These are phyloP conservation scores for Rusavskia elegans DNA, from an alignment of 495 filamentous ascomycete genomes.

Conservation along the genomic window DNA sequence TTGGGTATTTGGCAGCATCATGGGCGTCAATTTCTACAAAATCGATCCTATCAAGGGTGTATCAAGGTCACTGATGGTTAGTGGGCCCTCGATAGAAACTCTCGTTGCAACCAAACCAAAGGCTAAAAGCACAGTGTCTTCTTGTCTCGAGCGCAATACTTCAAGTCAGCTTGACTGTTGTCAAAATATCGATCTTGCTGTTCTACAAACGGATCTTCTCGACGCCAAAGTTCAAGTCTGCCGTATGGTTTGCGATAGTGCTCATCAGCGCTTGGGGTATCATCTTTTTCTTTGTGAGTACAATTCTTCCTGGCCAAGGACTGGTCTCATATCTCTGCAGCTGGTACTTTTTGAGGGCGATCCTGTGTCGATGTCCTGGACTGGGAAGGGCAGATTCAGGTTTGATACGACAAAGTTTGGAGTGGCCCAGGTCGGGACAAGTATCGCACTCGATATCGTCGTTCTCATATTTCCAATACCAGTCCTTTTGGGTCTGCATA, in stretches of 20 bases:
- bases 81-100: too few relatives aligned
- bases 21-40: too few relatives aligned
- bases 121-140: too few relatives aligned
- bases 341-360: too few relatives aligned
- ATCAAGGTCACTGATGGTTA: too few relatives aligned
- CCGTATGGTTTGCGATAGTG: not conserved
- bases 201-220: constrained; percentile 10
- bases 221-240: not conserved
- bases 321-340: too few relatives aligned
- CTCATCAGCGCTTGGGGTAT: not conserved
- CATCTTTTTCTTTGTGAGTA: not conserved
- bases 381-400: not conserved
- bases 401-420: constrained; percentile 1
- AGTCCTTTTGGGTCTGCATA: constrained; percentile 8
- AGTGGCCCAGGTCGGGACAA: constrained; percentile 4
- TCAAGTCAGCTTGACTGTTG: not conserved
- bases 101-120: too few relatives aligned
- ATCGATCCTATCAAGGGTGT: too few relatives aligned
- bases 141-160: not conserved
- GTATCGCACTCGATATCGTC: constrained; percentile 10
- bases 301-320: not conserved
- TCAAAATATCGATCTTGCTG: constrained; percentile 9
- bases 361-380: too few relatives aligned
- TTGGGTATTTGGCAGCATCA: too few relatives aligned
- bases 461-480: constrained; percentile 14